phyloP scores from a whole-genome alignment of 352 stramenopile genomes.

The Phytopythium litorale region DNA sequence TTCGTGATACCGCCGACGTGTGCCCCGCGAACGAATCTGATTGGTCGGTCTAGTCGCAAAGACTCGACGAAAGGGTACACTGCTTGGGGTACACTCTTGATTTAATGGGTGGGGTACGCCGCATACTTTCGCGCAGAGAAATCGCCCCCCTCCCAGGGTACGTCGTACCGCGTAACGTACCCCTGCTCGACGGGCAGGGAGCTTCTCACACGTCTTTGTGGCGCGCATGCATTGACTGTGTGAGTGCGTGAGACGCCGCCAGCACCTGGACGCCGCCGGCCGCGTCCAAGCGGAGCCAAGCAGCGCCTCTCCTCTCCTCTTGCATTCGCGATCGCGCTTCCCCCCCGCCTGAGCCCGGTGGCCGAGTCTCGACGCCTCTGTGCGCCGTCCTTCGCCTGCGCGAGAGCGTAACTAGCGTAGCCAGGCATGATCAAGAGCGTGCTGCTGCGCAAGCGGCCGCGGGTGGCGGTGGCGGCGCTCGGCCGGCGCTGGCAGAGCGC shows the following conservation, averaged over 20 bases:
- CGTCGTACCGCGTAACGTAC: neutral
- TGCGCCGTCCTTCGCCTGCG: too few relatives aligned
- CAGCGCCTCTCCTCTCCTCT: neutral
- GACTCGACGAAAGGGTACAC: neutral
- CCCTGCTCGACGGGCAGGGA: neutral
- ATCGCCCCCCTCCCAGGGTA: neutral
- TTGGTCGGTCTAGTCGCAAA: neutral
- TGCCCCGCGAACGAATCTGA: neutral
- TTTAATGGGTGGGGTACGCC: constrained; percentile 3
- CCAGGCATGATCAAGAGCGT: constrained; percentile 14
- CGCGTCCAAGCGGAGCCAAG: neutral
- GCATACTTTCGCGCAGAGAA: neutral
- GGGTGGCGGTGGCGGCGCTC: neutral
- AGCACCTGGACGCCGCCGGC: neutral
- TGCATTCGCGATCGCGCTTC: neutral
- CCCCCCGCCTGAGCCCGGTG: neutral
- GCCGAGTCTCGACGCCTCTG: neutral
- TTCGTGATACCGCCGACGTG: neutral
- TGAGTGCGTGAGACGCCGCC: neutral
- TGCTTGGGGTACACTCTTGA: neutral
- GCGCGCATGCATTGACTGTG: neutral
- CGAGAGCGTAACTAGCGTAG: too few relatives aligned
- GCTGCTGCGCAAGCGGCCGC: constrained; percentile 12
- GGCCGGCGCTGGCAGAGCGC: constrained; percentile 6
- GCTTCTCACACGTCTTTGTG: constrained; percentile 2